Evolutionary conservation across 164 flowering plant species (phyloP), one percentile per base, ranked within the genome.

Genomic region (Umbellularia californica): DNA sequence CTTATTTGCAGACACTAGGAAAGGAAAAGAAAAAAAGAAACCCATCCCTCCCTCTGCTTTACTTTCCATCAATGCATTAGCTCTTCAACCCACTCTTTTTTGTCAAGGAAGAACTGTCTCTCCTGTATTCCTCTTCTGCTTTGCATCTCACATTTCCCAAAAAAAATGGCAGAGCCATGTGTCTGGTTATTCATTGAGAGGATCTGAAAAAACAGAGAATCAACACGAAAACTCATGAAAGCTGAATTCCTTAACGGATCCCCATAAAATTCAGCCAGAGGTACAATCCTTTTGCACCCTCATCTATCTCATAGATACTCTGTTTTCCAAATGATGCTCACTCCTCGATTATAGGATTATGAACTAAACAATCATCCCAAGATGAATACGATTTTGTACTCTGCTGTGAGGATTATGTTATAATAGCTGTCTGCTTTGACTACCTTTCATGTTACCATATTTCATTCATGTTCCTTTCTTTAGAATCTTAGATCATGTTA

Each of bases 11-110:
- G 1, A 30, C 19, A 35, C 28, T 5, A 13, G 6, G 17, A 76
- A 74, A 76, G 65, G 22, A 81, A 60, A 74, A 78, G 30, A 62
- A 77, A 72, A 51, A 51, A 33, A 82, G 6, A 10, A 78, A 77
- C 27, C 47, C 65, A 69, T 78, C 73, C 75, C 65, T 19, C 24
- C 72, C 72, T 81, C 76, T n/a, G 74, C 80, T 72, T 79, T 82
- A 75, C 84, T 84, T 85, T 81, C 80, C 82, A 80, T 82, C 78
- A 76, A 80, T 81, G 82, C 77, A 69, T 64, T 76, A 76, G 30
- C 74, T 58, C 50, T 71, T 70, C 35, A 77, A 78, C 58, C 72
- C 68, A 70, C 64, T 30, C 33, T 5, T 70, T 50, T 60, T 74
- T 41, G 52, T 62, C 35, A 55, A 25, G 33, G 33, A 50, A 65